Evolutionary conservation across 176 grass and related monocot species (phyloP).

Genomic region (Phoenix dactylifera): DNA sequence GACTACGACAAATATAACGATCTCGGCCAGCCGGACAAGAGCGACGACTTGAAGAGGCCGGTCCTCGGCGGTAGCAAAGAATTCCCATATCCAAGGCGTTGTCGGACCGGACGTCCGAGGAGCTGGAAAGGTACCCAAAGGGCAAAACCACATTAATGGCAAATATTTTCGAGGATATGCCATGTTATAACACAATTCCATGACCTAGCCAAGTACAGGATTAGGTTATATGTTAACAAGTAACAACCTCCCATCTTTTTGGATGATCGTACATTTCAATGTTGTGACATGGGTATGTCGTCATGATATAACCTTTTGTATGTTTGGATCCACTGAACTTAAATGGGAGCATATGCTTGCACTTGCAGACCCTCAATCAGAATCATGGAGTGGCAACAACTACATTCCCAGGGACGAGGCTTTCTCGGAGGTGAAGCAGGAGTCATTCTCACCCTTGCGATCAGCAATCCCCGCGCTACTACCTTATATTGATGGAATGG

Average conservation of each 20-base stretch:
- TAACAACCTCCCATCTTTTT: too few species aligned
- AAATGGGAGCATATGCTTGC: too few species aligned
- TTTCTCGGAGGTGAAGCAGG: slow-evolving; percentile 72
- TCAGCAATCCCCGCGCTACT: slow-evolving; percentile 46
- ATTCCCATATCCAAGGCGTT: slow-evolving; percentile 61
- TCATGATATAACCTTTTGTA: too few species aligned
- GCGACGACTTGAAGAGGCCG: slow-evolving; percentile 15
- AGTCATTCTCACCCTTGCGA: slow-evolving; percentile 44
- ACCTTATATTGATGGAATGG: slow-evolving; percentile 33
- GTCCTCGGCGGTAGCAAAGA: slow-evolving; percentile 38
- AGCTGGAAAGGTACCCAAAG: slow-evolving; percentile 11
- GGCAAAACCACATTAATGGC: too few species aligned
- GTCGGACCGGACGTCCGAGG: slow-evolving; percentile 50
- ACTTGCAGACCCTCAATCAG: slow-evolving; percentile 34
- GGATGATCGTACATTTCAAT: too few species aligned
- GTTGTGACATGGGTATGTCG: too few species aligned
- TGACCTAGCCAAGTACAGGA: too few species aligned
- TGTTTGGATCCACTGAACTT: too few species aligned
- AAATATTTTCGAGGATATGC: too few species aligned
- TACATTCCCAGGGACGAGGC: slow-evolving; percentile 73
- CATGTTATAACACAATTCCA: too few species aligned
- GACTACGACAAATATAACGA: slow-evolving; percentile 88
- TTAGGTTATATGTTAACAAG: too few species aligned
- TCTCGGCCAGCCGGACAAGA: slow-evolving; percentile 43
- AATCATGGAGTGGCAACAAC: slow-evolving; percentile 14